phyloP scores from a whole-genome alignment of 2,329 filamentous ascomycete genomes.

The Pezicula radicicola region DNA sequence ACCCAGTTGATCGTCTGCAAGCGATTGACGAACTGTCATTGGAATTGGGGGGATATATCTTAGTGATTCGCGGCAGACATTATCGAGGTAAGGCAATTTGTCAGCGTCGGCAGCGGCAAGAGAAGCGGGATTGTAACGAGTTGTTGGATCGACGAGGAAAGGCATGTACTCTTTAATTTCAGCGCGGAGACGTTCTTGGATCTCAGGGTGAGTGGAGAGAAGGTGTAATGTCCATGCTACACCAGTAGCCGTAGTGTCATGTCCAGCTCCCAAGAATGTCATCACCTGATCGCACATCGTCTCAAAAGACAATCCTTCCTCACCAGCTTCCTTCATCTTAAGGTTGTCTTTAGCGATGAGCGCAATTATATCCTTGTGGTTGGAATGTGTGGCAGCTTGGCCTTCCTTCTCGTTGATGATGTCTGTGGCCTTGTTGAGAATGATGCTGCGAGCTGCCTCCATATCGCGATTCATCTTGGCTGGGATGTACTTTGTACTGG shows the following conservation, averaged over 20 bases:
- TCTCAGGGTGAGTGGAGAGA: slow-evolving; percentile 34
- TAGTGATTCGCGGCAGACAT: slow-evolving; percentile 43
- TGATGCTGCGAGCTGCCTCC: slow-evolving; percentile 68
- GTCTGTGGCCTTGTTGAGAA: slow-evolving; percentile 51
- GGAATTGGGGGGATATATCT: slow-evolving; percentile 43
- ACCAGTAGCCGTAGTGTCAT: slow-evolving; percentile 41
- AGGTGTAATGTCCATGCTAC: slow-evolving; percentile 40
- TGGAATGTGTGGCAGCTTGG: slow-evolving; percentile 41
- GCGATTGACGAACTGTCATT: slow-evolving; percentile 40
- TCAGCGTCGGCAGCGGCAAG: slow-evolving; percentile 34
- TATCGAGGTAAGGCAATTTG: slow-evolving; percentile 40
- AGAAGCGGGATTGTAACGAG: slow-evolving; percentile 26
- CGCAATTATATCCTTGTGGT: slow-evolving; percentile 71
- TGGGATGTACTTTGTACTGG: slow-evolving; percentile 53
- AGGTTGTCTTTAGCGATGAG: slow-evolving; percentile 39
- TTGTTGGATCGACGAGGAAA: slow-evolving; percentile 34
- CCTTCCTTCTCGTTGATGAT: slow-evolving; percentile 68
- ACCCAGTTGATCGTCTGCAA: slow-evolving; percentile 35
- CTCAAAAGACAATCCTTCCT: slow-evolving; percentile 69
- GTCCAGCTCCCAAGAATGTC: slow-evolving; percentile 74
- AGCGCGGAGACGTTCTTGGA: slow-evolving; percentile 36
- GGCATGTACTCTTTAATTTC: slow-evolving; percentile 44
- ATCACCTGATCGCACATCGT: slow-evolving; percentile 82
- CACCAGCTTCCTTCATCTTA: slow-evolving; percentile 57
- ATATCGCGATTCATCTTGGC: slow-evolving; percentile 51